phyloP scores from a whole-genome alignment of 768 basidiomycete genomes.

The Termitomyces sp. region DNA sequence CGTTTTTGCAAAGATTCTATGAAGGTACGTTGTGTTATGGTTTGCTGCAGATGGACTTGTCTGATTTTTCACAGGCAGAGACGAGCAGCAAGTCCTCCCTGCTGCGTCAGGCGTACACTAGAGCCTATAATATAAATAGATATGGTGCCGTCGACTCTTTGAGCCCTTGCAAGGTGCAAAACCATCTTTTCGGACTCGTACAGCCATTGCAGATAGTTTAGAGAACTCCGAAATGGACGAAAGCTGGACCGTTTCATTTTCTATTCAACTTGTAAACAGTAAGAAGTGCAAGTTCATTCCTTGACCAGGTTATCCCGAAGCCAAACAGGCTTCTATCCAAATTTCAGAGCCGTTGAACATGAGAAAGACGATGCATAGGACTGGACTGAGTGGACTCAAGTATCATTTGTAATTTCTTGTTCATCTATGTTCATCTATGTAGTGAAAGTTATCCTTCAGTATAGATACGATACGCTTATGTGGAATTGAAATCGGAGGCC shows the following conservation, averaged over 20 bases:
- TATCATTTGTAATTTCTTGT: no score
- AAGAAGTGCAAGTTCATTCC: neutral
- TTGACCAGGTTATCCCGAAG: neutral
- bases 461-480: no score
- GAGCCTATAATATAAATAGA: neutral
- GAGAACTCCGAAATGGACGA: neutral
- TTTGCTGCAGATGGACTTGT: neutral
- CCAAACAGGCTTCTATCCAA: neutral
- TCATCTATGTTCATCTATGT: no score
- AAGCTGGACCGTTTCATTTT: neutral
- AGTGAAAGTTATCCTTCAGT: no score
- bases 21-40: slow-evolving; percentile 53
- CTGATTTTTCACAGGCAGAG: slow-evolving; percentile 50
- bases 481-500: no score
- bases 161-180: neutral
- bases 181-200: neutral
- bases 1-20: slow-evolving; percentile 83
- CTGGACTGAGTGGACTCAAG: neutral
- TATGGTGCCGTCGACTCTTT: neutral
- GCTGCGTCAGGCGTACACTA: slow-evolving; percentile 52
- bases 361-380: no score
- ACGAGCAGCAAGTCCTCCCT: slow-evolving; percentile 68
- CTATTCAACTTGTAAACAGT: neutral
- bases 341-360: neutral
- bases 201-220: neutral